phyloP scores from a whole-genome alignment of 768 basidiomycete species.

The Lactifluus hygrophoroides region DNA sequence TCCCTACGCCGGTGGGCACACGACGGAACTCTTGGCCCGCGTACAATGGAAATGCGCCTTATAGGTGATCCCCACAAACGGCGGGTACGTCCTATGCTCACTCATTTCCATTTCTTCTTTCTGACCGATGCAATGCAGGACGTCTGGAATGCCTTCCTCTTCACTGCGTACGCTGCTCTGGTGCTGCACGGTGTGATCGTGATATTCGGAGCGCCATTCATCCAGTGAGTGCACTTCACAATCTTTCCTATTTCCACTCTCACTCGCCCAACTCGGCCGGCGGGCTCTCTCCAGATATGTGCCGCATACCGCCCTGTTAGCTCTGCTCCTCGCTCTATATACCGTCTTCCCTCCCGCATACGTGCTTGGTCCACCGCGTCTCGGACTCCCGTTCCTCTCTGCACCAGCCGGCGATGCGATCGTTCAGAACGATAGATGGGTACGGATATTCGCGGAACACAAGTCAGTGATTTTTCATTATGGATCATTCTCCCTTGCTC shows the following conservation, averaged over 20 bases:
- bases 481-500: neutral
- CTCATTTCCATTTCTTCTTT: neutral
- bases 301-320: slow-evolving; percentile 56
- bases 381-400: slow-evolving; percentile 20
- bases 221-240: slow-evolving; percentile 35
- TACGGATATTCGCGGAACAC: slow-evolving; percentile 72
- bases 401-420: slow-evolving; percentile 34
- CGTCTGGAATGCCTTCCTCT: slow-evolving; percentile 39
- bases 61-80: slow-evolving; percentile 31
- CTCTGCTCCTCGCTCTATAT: slow-evolving; percentile 60
- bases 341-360: slow-evolving; percentile 61
- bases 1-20: slow-evolving; percentile 55
- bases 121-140: slow-evolving; percentile 33
- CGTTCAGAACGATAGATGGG: slow-evolving; percentile 57
- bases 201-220: slow-evolving; percentile 68
- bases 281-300: slow-evolving; percentile 25
- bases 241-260: neutral
- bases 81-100: slow-evolving; percentile 27
- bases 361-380: slow-evolving; percentile 52
- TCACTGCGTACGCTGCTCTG: slow-evolving; percentile 44
- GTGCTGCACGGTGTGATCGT: slow-evolving; percentile 43
- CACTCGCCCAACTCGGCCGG: neutral
- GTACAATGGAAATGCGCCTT: slow-evolving; percentile 34
- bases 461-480: slow-evolving; percentile 53
- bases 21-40: slow-evolving; percentile 36